Evolutionary conservation across 139 green algal genomes (phyloP), one percentile per base, ranked within the genome.

Genomic region (Limnomonas spitsbergensis): DNA sequence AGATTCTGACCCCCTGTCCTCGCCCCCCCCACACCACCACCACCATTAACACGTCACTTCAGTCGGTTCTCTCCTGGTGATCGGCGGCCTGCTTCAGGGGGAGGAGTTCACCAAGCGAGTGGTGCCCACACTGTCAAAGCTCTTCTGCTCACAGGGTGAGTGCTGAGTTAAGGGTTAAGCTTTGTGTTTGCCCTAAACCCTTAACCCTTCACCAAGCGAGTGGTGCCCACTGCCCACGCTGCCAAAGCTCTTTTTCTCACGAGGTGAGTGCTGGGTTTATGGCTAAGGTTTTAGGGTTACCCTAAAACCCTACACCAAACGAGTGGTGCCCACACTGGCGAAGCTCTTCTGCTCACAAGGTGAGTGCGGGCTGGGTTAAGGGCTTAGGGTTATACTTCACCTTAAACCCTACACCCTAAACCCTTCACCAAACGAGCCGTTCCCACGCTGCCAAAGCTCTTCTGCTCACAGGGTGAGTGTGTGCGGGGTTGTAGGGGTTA

Each of bases 251-350:
- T n/a, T n/a, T n/a, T n/a, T n/a, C n/a, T n/a, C n/a, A n/a, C n/a
- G n/a, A n/a, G n/a, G n/a, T n/a, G n/a, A 70, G 26, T 36, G 20
- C 56, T 70, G 56, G 56, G 26, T 24, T 4, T 40, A 47, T n/a
- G n/a, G n/a, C n/a, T n/a, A n/a, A n/a, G n/a, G n/a, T n/a, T n/a
- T n/a, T n/a, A n/a, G n/a, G n/a, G n/a, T n/a, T n/a, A n/a, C n/a
- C n/a, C n/a, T n/a, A n/a, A n/a, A n/a, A n/a, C n/a, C n/a, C n/a
- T 97, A 96, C 74, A 79, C 78, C 26, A 78, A 81, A 80, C 83
- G 89, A 6, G 90, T 99, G 47, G 87, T 98, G 56, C 96, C 95
- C 38, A 88, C 86, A 2, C 72, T 99, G 1, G 86, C 90, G 7
- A 92, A 91, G 78, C 90, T 99, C 31, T 99, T 98, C 82, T 83